Base-by-base conservation (phyloP, 257 asterid species). In the Plantago elongata region DNA sequence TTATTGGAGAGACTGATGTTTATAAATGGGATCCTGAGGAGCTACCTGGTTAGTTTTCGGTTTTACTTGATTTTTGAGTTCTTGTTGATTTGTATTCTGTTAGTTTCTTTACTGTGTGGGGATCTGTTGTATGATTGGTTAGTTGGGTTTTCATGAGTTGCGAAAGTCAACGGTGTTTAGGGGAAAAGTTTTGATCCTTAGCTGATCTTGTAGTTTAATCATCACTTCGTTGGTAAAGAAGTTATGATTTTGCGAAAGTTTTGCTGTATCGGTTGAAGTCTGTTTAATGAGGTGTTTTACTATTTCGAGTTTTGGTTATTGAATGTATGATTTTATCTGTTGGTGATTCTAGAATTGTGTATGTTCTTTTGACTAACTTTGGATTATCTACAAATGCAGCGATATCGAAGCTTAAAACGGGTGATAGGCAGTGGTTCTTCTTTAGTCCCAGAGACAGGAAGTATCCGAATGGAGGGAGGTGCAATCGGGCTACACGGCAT, bases 341-440 rank as follows among this genome's bases (percentile, higher is more conserved):
- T 9, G 57, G 16, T 59, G n/a, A n/a, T n/a, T n/a, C n/a, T n/a
- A n/a, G n/a, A n/a, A n/a, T n/a, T n/a, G n/a, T n/a, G 37, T 45
- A 9, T 55, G 51, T 52, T 55, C 50, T 34, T 50, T 62, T 66
- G 48, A 74, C 62, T 57, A 16, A 57, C 50, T 42, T 18, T 58
- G 10, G 2, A 22, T 11, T 55, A 54, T 74, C 13, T 67, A 18
- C n/a, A 7, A 71, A 62, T 83, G 79, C 88, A 93, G 99, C 82
- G 60, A 56, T 87, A 62, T 85, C 97, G 7, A 89, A 80, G 72
- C 66, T 89, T 68, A 84, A 82, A 73, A 81, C 95, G 16, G 97
- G 99, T 6, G 97, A 93, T 63, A 76, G 97, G 62, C 95, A 80
- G 29, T 93, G 99, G 99, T 89, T 84, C 82, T 93, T 93, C 78